phyloP scores from a whole-genome alignment of 2,329 filamentous ascomycete species.

The Meredithiella fracta region DNA sequence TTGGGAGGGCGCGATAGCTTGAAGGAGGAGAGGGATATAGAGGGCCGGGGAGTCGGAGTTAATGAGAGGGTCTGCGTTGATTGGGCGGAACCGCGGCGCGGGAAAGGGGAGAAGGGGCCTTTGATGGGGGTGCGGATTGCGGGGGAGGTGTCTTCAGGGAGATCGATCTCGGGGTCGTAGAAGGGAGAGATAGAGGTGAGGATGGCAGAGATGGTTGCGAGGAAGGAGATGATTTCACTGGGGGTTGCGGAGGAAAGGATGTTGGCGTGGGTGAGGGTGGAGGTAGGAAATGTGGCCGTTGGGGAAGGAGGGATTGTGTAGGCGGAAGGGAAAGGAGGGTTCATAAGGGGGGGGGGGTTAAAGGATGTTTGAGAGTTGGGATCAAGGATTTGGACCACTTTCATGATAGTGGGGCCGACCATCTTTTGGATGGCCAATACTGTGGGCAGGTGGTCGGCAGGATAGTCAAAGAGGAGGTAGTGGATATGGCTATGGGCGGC shows the following conservation, averaged over 20 bases:
- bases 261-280: conserved; percentile 34
- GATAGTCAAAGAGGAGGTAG: conserved; percentile 43
- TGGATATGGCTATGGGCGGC: conserved; percentile 34
- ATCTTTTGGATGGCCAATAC: conserved; percentile 41
- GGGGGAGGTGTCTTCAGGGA: conserved; percentile 1
- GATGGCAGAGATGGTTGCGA: conserved; percentile 35
- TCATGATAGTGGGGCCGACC: conserved; percentile 38
- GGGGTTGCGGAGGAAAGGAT: conserved; percentile 39
- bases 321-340: conserved; percentile 17
- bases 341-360: conserved; percentile 13
- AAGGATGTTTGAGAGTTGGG: conserved; percentile 19
- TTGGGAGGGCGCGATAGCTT: conserved; percentile 13
- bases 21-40: background rate
- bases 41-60: conserved; percentile 5
- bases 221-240: conserved; percentile 36
- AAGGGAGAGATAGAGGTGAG: conserved; percentile 26
- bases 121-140: conserved; percentile 19
- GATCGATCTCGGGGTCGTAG: conserved; percentile 7
- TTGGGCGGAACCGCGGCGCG: conserved; percentile 14
- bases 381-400: conserved; percentile 40
- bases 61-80: conserved; percentile 4
- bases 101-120: conserved; percentile 21
- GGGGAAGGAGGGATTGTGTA: conserved; percentile 18
- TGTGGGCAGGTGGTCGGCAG: conserved; percentile 37
- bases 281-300: conserved; percentile 12